Evolutionary conservation across 768 basidiomycete species (phyloP), one percentile per base, ranked within the genome.

Genomic region (Tulasnella sp.): DNA sequence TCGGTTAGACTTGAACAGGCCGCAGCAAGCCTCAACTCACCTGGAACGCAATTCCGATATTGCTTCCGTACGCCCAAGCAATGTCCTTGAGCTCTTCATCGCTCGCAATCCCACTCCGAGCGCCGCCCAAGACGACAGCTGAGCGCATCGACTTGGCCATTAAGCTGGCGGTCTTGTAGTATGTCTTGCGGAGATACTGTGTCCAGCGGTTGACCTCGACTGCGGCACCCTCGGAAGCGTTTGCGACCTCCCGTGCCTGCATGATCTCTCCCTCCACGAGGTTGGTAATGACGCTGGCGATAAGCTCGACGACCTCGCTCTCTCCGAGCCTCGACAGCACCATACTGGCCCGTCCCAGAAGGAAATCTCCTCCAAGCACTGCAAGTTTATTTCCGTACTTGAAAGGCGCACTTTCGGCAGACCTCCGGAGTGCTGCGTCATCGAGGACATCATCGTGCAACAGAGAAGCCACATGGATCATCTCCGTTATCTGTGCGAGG

Each of bases 251-350:
- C 39, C 79, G 80, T 80, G 83, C 89, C 86, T 94, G 93, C 86
- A 98, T 86, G 62, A 99, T 92, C 86, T 98, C 95, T 44, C 97
- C 98, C 84, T 99, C 97, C n/a, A 97, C 97, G 52, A 97, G 88
- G 84, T 98, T 99, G 2, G 95, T 91, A 77, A 99, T 93, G 80
- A 98, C 95, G 83, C 92, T 93, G 4, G 95, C 91, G 71, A 98
- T 90, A 79, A 99, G 89, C 85, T 99, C 98, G 75, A 98, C 95
- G 76, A 97, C 97, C 84, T 99, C 95, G 82, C 86, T 88, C 80
- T 92, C 92, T 6, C 96, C 97, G 9, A 99, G 88, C 14, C 96
- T 89, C 0, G 95, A 92, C 12, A 99, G 88, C 0, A 95, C 94
- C 2, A 95, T 92, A 81, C 92, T 93, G 16, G 97, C 93, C 73